These are phyloP conservation scores for Ottelia alismoides DNA, from an alignment of 106 monocot genomes.

Conservation along the genomic window DNA sequence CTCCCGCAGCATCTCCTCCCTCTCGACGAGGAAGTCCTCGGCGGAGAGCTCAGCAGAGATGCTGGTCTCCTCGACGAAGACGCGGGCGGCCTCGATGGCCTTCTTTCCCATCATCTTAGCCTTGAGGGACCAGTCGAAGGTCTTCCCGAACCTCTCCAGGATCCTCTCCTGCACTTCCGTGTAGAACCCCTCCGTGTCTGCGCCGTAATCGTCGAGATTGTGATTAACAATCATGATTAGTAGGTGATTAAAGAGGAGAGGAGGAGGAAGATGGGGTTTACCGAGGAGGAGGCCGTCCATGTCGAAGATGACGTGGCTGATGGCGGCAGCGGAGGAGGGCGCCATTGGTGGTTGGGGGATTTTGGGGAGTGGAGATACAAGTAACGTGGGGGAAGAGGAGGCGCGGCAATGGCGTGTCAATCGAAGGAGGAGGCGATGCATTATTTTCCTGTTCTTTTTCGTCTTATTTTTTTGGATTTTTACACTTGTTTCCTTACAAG, in stretches of 20 bases:
- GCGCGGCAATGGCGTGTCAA: too few species aligned
- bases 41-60: slow-evolving; percentile 50
- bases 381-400: too few species aligned
- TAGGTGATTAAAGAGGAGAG: background rate
- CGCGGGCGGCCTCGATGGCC: slow-evolving; percentile 70
- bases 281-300: slow-evolving; percentile 97
- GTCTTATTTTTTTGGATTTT: too few species aligned
- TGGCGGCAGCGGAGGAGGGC: background rate
- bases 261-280: slow-evolving; percentile 2
- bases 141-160: slow-evolving; percentile 77
- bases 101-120: slow-evolving; percentile 96
- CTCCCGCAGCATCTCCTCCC: slow-evolving; percentile 75
- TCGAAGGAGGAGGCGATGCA: too few species aligned
- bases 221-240: background rate
- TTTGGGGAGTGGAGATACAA: too few species aligned
- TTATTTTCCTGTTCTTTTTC: too few species aligned
- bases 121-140: slow-evolving; percentile 89
- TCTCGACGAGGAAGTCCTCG: slow-evolving; percentile 69
- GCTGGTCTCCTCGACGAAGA: slow-evolving; percentile 70
- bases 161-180: slow-evolving; percentile 78
- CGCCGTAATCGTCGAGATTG: background rate
- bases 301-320: slow-evolving; percentile 90
- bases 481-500: too few species aligned
- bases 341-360: too few species aligned
- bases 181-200: slow-evolving; percentile 92